phyloP scores from a whole-genome alignment of 2,329 filamentous ascomycete genomes.

The Passalora sequoiae region DNA sequence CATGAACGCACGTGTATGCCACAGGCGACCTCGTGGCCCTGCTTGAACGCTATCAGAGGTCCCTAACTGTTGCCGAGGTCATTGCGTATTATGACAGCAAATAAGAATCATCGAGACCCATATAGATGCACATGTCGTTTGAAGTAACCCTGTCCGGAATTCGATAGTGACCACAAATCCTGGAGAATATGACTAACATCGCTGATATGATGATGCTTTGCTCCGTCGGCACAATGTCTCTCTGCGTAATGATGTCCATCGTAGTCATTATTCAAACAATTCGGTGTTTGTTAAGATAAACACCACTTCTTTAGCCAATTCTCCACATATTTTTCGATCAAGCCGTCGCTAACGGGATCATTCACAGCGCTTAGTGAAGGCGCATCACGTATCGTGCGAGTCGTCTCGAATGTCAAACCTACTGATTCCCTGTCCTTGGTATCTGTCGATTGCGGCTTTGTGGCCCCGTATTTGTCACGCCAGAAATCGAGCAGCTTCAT shows the following conservation, averaged over 20 bases:
- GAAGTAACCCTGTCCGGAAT: too few species aligned
- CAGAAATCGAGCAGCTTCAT: constrained; percentile 31
- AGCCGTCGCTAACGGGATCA: constrained; percentile 8
- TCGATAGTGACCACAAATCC: too few species aligned
- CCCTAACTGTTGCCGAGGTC: too few species aligned
- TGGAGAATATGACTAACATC: too few species aligned
- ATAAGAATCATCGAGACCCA: too few species aligned
- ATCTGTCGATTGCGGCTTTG: neutral
- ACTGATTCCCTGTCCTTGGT: constrained; percentile 3
- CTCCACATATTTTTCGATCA: constrained; percentile 12
- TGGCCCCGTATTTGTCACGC: constrained; percentile 13
- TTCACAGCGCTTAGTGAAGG: constrained; percentile 6
- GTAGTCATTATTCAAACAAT: too few species aligned
- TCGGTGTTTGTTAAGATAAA: neutral
- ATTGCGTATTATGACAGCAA: too few species aligned
- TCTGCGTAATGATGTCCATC: too few species aligned
- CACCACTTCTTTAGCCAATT: constrained; percentile 13
- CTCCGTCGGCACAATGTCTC: too few species aligned
- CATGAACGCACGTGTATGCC: neutral
- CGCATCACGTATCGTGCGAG: constrained; percentile 7
- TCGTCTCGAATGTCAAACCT: constrained; percentile 10
- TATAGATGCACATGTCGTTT: too few species aligned
- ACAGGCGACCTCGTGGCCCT: neutral
- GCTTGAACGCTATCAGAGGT: too few species aligned
- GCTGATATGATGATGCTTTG: too few species aligned